phyloP scores from a whole-genome alignment of 192 early-diverging fungal genomes.

The Coemansia javaensis region DNA sequence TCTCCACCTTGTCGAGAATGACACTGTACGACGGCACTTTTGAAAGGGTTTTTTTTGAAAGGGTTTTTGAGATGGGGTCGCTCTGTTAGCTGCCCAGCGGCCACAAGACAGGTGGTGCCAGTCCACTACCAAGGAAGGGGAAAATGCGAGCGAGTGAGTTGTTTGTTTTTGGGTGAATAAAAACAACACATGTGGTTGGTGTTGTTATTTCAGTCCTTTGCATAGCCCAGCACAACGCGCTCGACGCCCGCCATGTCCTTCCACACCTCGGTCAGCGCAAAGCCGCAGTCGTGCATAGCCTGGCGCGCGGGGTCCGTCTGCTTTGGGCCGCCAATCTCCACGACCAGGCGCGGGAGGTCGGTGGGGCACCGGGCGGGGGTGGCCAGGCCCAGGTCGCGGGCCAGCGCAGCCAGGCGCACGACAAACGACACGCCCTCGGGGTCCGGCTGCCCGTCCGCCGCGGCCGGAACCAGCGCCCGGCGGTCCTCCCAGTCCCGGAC shows the following conservation, averaged over 20 bases:
- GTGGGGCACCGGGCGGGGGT: not conserved
- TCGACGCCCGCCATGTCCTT: slow-evolving; percentile 72
- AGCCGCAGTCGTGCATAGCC: slow-evolving; percentile 52
- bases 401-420: slow-evolving; percentile 22
- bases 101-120: too few species aligned
- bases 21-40: too few species aligned
- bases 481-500: slow-evolving; percentile 87
- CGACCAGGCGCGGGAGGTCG: slow-evolving; percentile 60
- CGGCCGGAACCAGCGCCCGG: slow-evolving; percentile 57
- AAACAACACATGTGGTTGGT: not conserved
- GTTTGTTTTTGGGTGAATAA: too few species aligned
- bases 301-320: slow-evolving; percentile 56
- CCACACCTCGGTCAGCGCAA: slow-evolving; percentile 61
- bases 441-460: slow-evolving; percentile 8
- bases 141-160: too few species aligned
- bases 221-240: slow-evolving; percentile 58
- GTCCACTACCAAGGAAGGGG: too few species aligned
- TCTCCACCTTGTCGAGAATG: too few species aligned
- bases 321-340: slow-evolving; percentile 76
- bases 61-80: too few species aligned
- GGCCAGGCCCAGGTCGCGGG: slow-evolving; percentile 8
- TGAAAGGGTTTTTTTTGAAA: too few species aligned
- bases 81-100: too few species aligned
- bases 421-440: slow-evolving; percentile 23
- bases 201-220: slow-evolving; percentile 1